Conservation (phyloP, 2,329 filamentous ascomycete species). For the Clonostachys solani region DNA sequence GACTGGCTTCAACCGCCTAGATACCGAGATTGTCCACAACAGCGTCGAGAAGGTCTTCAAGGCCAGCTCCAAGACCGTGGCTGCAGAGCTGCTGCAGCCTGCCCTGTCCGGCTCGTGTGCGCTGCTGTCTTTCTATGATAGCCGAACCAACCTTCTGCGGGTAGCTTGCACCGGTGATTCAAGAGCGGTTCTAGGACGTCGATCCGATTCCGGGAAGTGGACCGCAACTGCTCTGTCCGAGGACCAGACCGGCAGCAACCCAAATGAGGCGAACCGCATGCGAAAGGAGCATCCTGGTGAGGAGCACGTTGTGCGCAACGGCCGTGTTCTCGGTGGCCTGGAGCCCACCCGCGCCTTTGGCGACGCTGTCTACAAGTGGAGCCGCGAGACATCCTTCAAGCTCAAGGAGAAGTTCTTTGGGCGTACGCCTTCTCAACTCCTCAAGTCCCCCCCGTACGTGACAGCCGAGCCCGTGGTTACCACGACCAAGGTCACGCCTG, state of each 20-base stretch:
- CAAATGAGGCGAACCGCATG: conserved; percentile 77
- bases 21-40: conserved; percentile 91
- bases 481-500: conserved; percentile 84
- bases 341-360: conserved; percentile 95
- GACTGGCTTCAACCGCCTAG: conserved; percentile 79
- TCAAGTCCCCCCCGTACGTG: conserved; percentile 93
- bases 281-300: conserved; percentile 86
- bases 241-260: conserved; percentile 90
- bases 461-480: conserved; percentile 95
- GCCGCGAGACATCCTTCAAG: conserved; percentile 74
- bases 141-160: conserved; percentile 77
- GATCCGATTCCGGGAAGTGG: conserved; percentile 80
- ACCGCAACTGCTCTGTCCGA: conserved; percentile 83
- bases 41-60: conserved; percentile 90
- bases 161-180: conserved; percentile 96
- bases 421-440: conserved; percentile 66
- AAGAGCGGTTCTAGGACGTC: conserved; percentile 85
- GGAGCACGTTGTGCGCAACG: conserved; percentile 80
- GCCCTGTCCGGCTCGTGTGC: conserved; percentile 97
- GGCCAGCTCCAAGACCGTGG: conserved; percentile 82
- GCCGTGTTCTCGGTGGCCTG: conserved; percentile 84
- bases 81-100: conserved; percentile 86
- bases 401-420: conserved; percentile 87
- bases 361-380: conserved; percentile 97
- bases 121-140: conserved; percentile 94